Evolutionary conservation across 108 stramenopile genomes (phyloP).

Genomic region (Cyclotella kingstonii): DNA sequence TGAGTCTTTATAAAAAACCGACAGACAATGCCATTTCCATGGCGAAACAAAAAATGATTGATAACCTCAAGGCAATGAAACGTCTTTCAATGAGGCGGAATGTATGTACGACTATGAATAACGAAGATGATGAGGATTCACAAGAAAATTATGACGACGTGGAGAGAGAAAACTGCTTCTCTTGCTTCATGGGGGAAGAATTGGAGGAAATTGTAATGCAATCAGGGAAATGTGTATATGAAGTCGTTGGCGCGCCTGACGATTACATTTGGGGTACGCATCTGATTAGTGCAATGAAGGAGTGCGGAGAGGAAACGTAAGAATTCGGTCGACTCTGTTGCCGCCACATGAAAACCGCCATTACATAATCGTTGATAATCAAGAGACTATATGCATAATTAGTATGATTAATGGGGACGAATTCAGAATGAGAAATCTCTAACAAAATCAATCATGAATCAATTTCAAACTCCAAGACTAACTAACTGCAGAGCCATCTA

Average conservation of each 20-base stretch:
- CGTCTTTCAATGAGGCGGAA: neutral
- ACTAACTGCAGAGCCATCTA: neutral
- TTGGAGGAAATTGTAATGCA: neutral
- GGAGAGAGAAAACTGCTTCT: neutral
- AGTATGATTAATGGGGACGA: too few species aligned
- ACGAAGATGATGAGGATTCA: neutral
- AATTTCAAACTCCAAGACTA: neutral
- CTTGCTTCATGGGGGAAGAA: neutral
- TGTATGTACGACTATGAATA: neutral
- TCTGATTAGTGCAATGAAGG: neutral
- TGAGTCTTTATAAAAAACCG: neutral
- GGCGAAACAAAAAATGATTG: constrained; percentile 7
- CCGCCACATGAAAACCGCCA: too few species aligned
- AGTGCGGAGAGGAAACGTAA: neutral
- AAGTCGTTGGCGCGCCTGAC: neutral
- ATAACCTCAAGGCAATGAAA: neutral
- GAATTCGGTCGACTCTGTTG: neutral
- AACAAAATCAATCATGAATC: neutral
- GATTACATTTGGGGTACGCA: neutral
- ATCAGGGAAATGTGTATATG: constrained; percentile 1
- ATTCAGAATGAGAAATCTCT: too few species aligned
- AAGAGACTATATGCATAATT: too few species aligned
- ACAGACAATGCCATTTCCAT: neutral
- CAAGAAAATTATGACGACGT: neutral
- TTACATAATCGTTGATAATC: too few species aligned